Base-by-base conservation (phyloP, 352 stramenopile species). In the Achlya hypogyna region DNA sequence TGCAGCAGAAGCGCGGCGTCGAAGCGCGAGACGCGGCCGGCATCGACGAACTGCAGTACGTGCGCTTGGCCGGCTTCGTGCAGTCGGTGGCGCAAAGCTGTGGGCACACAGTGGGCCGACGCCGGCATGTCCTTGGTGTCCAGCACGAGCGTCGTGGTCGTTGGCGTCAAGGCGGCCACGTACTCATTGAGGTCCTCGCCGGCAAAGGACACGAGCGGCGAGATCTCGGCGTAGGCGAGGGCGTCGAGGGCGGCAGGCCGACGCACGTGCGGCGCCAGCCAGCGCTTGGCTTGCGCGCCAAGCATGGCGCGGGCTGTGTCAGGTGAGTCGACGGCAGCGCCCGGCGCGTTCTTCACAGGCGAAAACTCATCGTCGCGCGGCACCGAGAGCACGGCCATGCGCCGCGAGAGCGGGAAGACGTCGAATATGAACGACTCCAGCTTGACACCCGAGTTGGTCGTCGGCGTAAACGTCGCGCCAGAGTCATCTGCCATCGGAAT, bases 371-470 rank as follows among this genome's bases (percentile, higher is more conserved):
- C 88, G 29, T 90, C 83, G 20, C 96, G 86, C 10, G 79, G 66
- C 1, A 98, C 93, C 45, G 98, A 94, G 16, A 98, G 81, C 35
- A 99, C 84, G 0, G 89, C 94, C 89, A 99, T 98, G 20, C 73
- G 81, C 43, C 84, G 75, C 8, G 94, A 96, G 0, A 98, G 78
- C 42, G 93, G 90, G 71, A 99, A 99, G 4, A 98, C 94, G 77
- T 99, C 97, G 74, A 99, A 99, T 70, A 99, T 99, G 74, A 99
- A 99, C 5, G 88, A 87, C 75, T 99, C 97, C 20, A 99, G 76
- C 76, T 99, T 99, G 75, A 99, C 91, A 23, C 96, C 97, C 59
- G 98, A 98, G 70, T 96, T 96, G 14, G 69, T 72, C 5, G 69
- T 70, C 0, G 93, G 93, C 29, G 79, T 93, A 27, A 94, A 79